Base-by-base conservation (phyloP, 1,284 basidiomycete genomes). In the Takashimella koratensis region DNA sequence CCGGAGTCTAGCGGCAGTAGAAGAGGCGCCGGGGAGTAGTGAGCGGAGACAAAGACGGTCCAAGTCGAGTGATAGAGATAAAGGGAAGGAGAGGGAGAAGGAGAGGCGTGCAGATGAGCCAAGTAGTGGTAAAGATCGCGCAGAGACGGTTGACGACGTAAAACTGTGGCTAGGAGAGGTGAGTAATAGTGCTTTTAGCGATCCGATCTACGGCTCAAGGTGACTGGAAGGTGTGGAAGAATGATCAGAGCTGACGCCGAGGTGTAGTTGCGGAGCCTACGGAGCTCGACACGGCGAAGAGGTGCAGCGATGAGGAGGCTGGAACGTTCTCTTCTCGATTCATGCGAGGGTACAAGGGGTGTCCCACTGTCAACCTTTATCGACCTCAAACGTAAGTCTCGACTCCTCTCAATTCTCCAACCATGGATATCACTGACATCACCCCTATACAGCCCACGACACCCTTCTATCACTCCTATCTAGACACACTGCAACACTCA, bases 401-500 rank as follows among this genome's bases (percentile, higher is more conserved):
- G 10, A 10, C 3, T 3, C 3, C 21, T 25, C 49, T 52, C 19
- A 52, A 46, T 2, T 1, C 24, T 4, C 16, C 21, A 12, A 11
- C 11, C 24, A 10, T 22, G n/a, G 2, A 25, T 25, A 5, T 21
- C 21, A 3, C 11, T 21, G 39, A 21, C 12, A 2, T 19, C 39
- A 44, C 8, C n/a, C 3, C 27, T 20, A 16, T 26, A 11, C 49
- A 74, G 72, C 64, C 0, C 67, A 74, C 47, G 42, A 47, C 1
- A 54, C 62, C 4, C 54, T 73, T 2, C 48, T 74, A 11, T 45
- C 53, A 1, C 60, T 74, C 3, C 53, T 73, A 4, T 60, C 59
- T 4, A 55, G 72, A 26, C 69, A 73, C 51, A 56, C 69, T 1
- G 60, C 66, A 19, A 55, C 63, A 0, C 60, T 74, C 3, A 46